A percentile compares a stretch with the other conserved stretches of the same genome.
Evolutionary conservation across 371 early-diverging fungal species (phyloP).

Genomic region (Rhizopus arrhizus): DNA sequence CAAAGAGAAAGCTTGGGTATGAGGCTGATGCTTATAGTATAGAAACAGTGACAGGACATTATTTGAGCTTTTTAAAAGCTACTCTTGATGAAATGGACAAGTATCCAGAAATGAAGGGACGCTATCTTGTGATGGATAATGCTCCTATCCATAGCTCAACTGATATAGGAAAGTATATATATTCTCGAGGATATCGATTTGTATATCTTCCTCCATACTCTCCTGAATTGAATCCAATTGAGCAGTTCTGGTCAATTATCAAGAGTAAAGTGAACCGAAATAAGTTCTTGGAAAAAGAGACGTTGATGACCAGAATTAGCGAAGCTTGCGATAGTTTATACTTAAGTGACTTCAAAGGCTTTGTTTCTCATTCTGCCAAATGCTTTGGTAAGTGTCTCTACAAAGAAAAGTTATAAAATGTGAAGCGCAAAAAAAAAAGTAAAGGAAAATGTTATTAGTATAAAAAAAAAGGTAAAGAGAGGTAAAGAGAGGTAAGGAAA

Average conservation of each 20-base stretch:
- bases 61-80: conserved; percentile 20
- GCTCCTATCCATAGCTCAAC: conserved; percentile 30
- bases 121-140: conserved; percentile 34
- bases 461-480: conserved; percentile 8
- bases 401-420: neutral
- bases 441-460: conserved; percentile 1
- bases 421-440: neutral
- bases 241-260: conserved; percentile 13
- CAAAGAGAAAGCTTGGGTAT: too few relatives aligned
- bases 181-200: conserved; percentile 24
- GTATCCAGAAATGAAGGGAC: conserved; percentile 31
- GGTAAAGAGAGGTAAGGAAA: conserved; percentile 6
- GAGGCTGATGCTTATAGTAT: conserved; percentile 14
- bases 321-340: conserved; percentile 14
- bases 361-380: conserved; percentile 15
- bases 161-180: conserved; percentile 26
- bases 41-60: conserved; percentile 17
- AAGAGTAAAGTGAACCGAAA: conserved; percentile 15
- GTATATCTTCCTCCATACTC: conserved; percentile 23
- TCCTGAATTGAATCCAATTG: conserved; percentile 21
- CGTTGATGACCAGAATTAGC: conserved; percentile 2
- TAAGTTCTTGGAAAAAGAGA: conserved; percentile 24
- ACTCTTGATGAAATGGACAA: conserved; percentile 2
- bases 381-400: conserved; percentile 8
- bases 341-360: conserved; percentile 13